Evolutionary conservation across 1,284 basidiomycete genomes (phyloP).

Genomic region (Heterobasidion irregulare): DNA sequence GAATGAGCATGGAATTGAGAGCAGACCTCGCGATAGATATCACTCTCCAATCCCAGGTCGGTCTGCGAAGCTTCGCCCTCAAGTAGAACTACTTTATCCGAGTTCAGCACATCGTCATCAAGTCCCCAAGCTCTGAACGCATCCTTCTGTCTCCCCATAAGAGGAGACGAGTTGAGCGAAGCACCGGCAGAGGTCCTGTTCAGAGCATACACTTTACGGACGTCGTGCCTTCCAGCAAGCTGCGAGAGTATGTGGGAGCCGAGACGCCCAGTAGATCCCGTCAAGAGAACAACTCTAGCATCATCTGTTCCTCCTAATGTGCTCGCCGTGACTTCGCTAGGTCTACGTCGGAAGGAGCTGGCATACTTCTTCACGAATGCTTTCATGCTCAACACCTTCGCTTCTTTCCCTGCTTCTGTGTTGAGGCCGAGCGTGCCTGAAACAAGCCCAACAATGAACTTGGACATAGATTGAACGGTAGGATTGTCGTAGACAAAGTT

Average conservation of each 20-base stretch:
- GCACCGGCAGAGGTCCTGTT: conserved; percentile 9
- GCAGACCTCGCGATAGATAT: conserved; percentile 21
- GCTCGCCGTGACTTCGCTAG: background rate
- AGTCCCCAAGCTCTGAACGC: background rate
- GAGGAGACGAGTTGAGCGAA: conserved; percentile 4
- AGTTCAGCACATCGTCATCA: conserved; percentile 1
- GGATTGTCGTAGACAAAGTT: conserved; percentile 16
- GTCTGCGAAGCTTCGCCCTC: conserved; percentile 21
- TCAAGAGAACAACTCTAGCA: conserved; percentile 17
- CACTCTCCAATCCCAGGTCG: conserved; percentile 20
- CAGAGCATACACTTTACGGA: conserved; percentile 17
- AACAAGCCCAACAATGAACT: conserved; percentile 4
- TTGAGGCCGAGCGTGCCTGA: background rate
- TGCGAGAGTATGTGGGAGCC: conserved; percentile 17
- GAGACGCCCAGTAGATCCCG: conserved; percentile 19
- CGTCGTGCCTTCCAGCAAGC: conserved; percentile 10
- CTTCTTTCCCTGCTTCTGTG: background rate
- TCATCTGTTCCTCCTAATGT: background rate
- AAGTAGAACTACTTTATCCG: conserved; percentile 23
- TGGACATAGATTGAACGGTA: conserved; percentile 10
- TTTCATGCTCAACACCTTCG: background rate
- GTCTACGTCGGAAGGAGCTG: too few species aligned
- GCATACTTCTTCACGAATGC: conserved; percentile 1
- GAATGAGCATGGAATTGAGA: conserved; percentile 9
- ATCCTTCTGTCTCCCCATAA: background rate